Evolutionary conservation across 768 basidiomycete genomes (phyloP).

Genomic region (Russula brevipes): DNA sequence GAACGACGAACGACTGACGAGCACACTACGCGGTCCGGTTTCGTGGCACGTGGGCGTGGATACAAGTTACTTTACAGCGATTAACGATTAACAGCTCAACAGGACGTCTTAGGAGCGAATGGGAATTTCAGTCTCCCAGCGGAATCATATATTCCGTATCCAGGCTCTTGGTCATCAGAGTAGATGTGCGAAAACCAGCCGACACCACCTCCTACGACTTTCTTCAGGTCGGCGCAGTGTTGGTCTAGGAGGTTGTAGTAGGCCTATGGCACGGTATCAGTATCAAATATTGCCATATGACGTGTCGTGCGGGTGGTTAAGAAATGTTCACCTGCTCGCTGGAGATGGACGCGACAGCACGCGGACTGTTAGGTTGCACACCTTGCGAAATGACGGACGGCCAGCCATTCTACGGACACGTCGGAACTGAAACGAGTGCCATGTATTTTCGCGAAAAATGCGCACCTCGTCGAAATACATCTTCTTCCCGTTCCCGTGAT

Average conservation of each 20-base stretch:
- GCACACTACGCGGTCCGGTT: too few relatives aligned
- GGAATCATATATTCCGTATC: constrained; percentile 61
- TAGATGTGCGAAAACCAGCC: constrained; percentile 85
- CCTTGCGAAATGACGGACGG: constrained; percentile 56
- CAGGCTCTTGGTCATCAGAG: constrained; percentile 57
- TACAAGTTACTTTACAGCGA: not conserved
- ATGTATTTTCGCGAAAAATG: not conserved
- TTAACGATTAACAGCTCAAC: constrained; percentile 35
- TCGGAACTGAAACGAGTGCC: not conserved
- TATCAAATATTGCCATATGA: not conserved
- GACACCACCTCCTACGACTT: constrained; percentile 55
- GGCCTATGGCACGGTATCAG: constrained; percentile 35
- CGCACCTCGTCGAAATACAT: constrained; percentile 66
- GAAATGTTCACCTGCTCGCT: constrained; percentile 46
- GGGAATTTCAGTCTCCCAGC: constrained; percentile 54
- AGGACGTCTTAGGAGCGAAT: constrained; percentile 57
- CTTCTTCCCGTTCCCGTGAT: constrained; percentile 61
- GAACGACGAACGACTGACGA: not conserved
- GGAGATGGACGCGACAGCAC: constrained; percentile 54
- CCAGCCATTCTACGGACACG: constrained; percentile 62
- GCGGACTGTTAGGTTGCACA: constrained; percentile 60
- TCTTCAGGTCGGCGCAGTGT: constrained; percentile 61
- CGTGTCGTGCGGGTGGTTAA: not conserved
- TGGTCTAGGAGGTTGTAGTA: constrained; percentile 64
- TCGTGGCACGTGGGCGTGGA: not conserved